Conservation (phyloP, 148 eudicot genomes). For the Camellia sinensis region DNA sequence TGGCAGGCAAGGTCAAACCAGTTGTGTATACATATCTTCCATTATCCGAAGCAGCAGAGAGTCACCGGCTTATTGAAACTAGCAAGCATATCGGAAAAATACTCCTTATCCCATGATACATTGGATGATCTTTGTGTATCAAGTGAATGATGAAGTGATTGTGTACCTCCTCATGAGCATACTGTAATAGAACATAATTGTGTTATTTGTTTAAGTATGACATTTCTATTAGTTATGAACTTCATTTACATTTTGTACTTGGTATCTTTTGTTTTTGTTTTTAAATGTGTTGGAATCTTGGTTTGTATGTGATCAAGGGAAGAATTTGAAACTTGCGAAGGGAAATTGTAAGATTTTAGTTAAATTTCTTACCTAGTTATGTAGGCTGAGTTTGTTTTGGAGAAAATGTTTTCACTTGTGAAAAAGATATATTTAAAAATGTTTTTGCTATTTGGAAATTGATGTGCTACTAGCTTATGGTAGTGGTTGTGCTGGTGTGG, state of each 20-base stretch:
- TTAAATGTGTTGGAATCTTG: no score
- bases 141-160: neutral
- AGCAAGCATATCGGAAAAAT: slow-evolving; percentile 91
- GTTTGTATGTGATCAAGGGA: no score
- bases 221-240: neutral
- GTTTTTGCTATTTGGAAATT: no score
- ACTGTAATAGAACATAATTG: no score
- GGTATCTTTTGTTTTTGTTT: neutral
- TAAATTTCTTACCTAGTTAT: no score
- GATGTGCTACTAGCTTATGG: no score
- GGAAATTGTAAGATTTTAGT: no score
- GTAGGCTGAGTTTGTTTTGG: no score
- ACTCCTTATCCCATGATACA: slow-evolving; percentile 48
- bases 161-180: neutral
- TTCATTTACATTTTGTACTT: neutral
- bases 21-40: slow-evolving; percentile 53
- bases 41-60: slow-evolving; percentile 72
- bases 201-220: neutral
- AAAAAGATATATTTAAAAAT: no score
- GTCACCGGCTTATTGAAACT: slow-evolving; percentile 73
- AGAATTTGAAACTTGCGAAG: no score
- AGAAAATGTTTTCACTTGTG: no score
- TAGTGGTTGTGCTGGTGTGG: no score
- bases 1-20: slow-evolving; percentile 66
- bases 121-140: neutral